A percentile compares a stretch with the other conserved stretches of the same genome.
Evolutionary conservation across 345 rosid species (phyloP).

Genomic region (Linum usitatissimum): DNA sequence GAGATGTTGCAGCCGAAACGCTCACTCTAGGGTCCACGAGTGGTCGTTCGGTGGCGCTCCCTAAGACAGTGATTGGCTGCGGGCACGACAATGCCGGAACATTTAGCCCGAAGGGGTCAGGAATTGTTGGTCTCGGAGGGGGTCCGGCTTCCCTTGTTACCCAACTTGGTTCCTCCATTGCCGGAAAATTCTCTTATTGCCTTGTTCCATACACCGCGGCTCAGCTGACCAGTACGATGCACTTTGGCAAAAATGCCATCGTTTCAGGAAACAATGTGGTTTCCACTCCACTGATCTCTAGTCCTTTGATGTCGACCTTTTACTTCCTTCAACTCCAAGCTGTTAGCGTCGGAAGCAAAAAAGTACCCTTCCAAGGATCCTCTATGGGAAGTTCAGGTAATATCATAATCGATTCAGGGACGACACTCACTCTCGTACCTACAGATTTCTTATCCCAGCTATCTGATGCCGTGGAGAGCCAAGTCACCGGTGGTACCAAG

Average conservation of each 20-base stretch:
- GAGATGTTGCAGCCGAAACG: slow-evolving; percentile 24
- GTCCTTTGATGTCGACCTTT: slow-evolving; percentile 24
- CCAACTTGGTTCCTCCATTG: slow-evolving; percentile 34
- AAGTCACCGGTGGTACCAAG: neutral
- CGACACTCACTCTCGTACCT: no score
- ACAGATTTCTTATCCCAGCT: no score
- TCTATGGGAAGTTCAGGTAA: slow-evolving; percentile 2
- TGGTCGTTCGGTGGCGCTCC: slow-evolving; percentile 27
- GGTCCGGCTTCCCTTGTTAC: slow-evolving; percentile 39
- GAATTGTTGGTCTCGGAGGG: slow-evolving; percentile 53
- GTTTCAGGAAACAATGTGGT: slow-evolving; percentile 30
- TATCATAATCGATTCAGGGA: no score
- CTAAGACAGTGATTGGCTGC: slow-evolving; percentile 35
- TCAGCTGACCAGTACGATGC: slow-evolving; percentile 19
- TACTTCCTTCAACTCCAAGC: slow-evolving; percentile 26
- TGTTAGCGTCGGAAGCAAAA: slow-evolving; percentile 18
- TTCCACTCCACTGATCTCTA: slow-evolving; percentile 35
- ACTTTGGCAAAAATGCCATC: slow-evolving; percentile 36
- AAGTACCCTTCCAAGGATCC: slow-evolving; percentile 21
- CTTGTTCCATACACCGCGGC: slow-evolving; percentile 25
- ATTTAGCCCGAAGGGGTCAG: slow-evolving; percentile 30
- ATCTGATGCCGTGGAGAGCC: no score
- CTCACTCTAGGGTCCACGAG: slow-evolving; percentile 27
- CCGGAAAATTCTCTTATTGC: slow-evolving; percentile 53
- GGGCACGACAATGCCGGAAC: slow-evolving; percentile 39